Percentiles rank a stretch among this genome's conserved stretches.
Evolutionary conservation across 345 rosid genomes (phyloP).

Genomic region (Luvunga scandens): DNA sequence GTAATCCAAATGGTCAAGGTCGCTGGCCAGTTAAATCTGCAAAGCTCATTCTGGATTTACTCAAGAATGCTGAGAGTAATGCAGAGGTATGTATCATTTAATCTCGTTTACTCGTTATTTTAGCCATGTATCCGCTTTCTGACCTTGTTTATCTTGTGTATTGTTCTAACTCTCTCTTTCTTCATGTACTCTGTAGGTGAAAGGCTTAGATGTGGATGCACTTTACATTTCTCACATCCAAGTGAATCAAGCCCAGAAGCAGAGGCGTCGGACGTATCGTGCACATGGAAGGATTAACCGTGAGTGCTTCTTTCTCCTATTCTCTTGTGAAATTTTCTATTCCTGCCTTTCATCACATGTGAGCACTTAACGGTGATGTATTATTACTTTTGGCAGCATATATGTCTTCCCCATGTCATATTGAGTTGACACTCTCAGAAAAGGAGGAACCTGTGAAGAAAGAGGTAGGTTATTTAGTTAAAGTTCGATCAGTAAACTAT

Average conservation of each 20-base stretch:
- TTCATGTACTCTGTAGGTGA: constrained; percentile 36
- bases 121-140: not conserved
- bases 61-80: constrained; percentile 72
- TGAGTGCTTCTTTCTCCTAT: constrained; percentile 23
- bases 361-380: not conserved
- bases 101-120: not conserved
- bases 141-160: not conserved
- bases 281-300: constrained; percentile 86
- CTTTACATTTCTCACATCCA: constrained; percentile 68
- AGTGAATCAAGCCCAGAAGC: constrained; percentile 78
- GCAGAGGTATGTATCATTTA: constrained; percentile 49
- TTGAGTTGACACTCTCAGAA: constrained; percentile 61
- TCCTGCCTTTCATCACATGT: not conserved
- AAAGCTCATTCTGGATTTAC: constrained; percentile 49
- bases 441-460: constrained; percentile 68
- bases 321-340: not conserved
- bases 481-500: not conserved
- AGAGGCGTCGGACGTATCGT: constrained; percentile 69
- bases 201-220: constrained; percentile 74
- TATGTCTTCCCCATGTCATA: constrained; percentile 80
- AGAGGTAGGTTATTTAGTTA: constrained; percentile 38
- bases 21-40: constrained; percentile 72
- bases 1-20: constrained; percentile 82
- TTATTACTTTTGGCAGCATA: constrained; percentile 45
- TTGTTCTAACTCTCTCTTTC: not conserved